phyloP scores from a whole-genome alignment of 139 green algal genomes.

The Volvox africanus region DNA sequence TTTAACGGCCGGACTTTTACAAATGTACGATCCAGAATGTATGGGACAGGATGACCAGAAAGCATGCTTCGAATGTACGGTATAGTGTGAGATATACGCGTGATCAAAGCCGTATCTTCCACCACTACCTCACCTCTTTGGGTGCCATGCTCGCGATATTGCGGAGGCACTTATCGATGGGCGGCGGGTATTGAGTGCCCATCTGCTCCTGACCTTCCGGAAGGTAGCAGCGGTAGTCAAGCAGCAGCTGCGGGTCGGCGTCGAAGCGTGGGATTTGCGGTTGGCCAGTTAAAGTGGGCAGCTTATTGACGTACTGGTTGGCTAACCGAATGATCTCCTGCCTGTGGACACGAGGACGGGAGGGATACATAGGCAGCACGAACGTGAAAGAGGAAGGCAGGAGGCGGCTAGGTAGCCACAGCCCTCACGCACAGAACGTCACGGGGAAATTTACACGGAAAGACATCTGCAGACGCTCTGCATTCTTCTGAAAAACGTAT shows the following conservation, averaged over 20 bases:
- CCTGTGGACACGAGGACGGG: neutral
- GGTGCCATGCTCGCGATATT: conserved; percentile 46
- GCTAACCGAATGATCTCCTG: conserved; percentile 54
- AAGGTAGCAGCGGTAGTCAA: conserved; percentile 54
- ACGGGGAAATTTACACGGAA: no score
- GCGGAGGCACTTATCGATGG: conserved; percentile 45
- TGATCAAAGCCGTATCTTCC: no score
- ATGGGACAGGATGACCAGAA: no score
- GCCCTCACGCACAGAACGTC: no score
- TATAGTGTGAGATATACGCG: no score
- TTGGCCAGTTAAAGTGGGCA: neutral
- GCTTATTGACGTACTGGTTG: conserved; percentile 54
- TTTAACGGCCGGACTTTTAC: no score
- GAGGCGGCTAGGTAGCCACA: no score
- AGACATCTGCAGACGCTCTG: no score
- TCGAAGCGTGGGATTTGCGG: neutral
- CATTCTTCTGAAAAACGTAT: no score
- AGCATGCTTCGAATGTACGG: no score
- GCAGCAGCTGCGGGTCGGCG: conserved; percentile 43
- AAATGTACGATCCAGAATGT: no score
- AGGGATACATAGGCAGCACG: no score
- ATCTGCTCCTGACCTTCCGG: conserved; percentile 1
- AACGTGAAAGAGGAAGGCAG: neutral
- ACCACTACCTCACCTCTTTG: conserved; percentile 24
- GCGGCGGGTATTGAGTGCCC: conserved; percentile 45